Conservation (phyloP, 1,139 yeast genomes). For the Debaryomyces coudertii region DNA sequence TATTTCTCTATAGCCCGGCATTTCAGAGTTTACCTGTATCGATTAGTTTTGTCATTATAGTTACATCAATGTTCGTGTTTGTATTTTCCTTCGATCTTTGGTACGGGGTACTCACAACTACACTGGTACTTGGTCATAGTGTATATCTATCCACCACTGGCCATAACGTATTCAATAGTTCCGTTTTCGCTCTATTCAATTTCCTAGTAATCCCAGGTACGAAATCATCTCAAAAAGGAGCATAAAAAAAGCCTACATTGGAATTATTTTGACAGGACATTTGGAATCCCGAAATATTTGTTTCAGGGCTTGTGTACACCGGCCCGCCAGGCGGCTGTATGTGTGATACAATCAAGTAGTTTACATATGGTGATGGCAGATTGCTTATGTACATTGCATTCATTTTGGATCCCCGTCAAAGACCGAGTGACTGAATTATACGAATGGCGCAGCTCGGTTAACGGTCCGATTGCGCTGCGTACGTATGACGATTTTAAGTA, state of each 20-base stretch:
- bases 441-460: conserved; percentile 6
- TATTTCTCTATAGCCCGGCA: conserved; percentile 1
- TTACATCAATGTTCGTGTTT: neutral
- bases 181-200: too few relatives aligned
- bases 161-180: too few relatives aligned
- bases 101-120: too few relatives aligned
- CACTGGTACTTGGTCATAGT: too few relatives aligned
- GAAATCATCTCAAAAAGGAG: neutral
- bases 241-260: neutral
- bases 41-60: neutral
- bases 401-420: neutral
- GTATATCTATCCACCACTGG: too few relatives aligned
- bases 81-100: too few relatives aligned
- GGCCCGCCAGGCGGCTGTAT: neutral
- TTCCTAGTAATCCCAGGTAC: neutral
- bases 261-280: neutral
- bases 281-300: neutral
- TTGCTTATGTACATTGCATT: neutral
- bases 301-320: neutral
- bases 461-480: neutral
- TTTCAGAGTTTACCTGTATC: neutral
- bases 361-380: neutral
- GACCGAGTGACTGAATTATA: conserved; percentile 4
- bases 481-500: neutral
- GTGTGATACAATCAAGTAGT: neutral